A percentile compares a stretch with the other conserved stretches of the same genome.
phyloP scores from a whole-genome alignment of 2,329 filamentous ascomycete genomes.

The Pseudogymnoascus sp. region DNA sequence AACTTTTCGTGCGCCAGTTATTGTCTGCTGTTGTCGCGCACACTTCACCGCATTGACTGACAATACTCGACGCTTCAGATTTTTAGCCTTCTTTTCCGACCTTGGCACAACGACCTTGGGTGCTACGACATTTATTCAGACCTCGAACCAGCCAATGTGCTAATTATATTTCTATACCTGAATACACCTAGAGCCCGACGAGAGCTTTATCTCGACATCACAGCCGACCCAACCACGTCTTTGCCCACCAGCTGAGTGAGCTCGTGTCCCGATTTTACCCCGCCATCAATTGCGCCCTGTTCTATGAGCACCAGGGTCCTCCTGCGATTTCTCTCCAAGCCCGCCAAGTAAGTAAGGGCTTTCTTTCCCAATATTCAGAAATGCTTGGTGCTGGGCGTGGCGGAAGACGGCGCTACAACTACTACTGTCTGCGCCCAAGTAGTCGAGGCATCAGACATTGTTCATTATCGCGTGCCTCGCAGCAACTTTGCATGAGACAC shows the following conservation, averaged over 20 bases:
- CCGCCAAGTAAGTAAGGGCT: constrained; percentile 65
- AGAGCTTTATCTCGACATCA: neutral
- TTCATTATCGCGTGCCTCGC: neutral
- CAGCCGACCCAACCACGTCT: neutral
- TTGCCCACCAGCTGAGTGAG: neutral
- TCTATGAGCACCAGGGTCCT: constrained; percentile 84
- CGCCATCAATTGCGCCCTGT: neutral
- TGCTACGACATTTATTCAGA: neutral
- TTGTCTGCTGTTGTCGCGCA: neutral
- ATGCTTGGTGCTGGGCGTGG: neutral
- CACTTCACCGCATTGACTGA: neutral
- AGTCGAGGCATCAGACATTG: neutral
- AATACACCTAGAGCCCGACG: neutral
- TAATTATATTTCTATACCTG: neutral
- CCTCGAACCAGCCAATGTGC: neutral
- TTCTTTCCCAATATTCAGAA: neutral
- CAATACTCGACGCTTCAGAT: neutral
- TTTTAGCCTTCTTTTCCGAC: constrained; percentile 3
- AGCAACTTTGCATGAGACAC: neutral
- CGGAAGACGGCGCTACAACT: neutral
- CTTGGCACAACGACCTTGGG: neutral
- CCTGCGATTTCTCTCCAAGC: constrained; percentile 88
- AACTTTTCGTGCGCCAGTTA: neutral
- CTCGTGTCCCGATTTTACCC: neutral
- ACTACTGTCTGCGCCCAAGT: neutral